Conservation (phyloP, 257 asterid species). For the Nicotiana obtusifolia region DNA sequence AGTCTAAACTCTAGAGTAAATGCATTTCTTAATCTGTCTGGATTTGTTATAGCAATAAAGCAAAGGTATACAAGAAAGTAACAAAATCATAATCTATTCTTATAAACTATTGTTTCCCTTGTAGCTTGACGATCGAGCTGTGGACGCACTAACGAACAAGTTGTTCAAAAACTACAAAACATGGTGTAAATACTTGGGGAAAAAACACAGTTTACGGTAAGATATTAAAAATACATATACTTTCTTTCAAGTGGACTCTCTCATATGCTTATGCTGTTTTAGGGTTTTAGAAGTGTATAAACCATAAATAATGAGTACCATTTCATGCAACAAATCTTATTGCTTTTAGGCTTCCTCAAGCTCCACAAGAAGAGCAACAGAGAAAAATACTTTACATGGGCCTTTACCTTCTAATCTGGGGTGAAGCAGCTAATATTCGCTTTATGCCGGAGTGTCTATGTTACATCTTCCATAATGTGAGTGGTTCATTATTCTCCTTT, state of each 20-base stretch:
- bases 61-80: neutral
- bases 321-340: conserved; percentile 5
- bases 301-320: neutral
- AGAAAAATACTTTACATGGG: conserved; percentile 95
- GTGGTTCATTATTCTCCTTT: conserved; percentile 30
- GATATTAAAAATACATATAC: conserved; percentile 13
- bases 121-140: conserved; percentile 96
- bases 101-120: conserved; percentile 11
- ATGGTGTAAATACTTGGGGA: conserved; percentile 96
- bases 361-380: conserved; percentile 72
- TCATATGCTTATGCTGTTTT: neutral
- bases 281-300: neutral
- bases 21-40: conserved; percentile 4
- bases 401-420: conserved; percentile 98
- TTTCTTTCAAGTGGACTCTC: conserved; percentile 1
- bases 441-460: conserved; percentile 99
- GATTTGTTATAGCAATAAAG: conserved; percentile 18
- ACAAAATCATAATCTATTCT: neutral
- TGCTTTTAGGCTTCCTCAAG: conserved; percentile 79
- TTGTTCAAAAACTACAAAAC: conserved; percentile 95
- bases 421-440: conserved; percentile 96
- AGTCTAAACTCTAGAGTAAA: neutral
- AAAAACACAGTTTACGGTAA: conserved; percentile 92
- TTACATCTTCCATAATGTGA: conserved; percentile 94
- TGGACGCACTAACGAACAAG: conserved; percentile 82